Evolutionary conservation across 139 green algal genomes (phyloP).

Genomic region (Tetraselmis striata): DNA sequence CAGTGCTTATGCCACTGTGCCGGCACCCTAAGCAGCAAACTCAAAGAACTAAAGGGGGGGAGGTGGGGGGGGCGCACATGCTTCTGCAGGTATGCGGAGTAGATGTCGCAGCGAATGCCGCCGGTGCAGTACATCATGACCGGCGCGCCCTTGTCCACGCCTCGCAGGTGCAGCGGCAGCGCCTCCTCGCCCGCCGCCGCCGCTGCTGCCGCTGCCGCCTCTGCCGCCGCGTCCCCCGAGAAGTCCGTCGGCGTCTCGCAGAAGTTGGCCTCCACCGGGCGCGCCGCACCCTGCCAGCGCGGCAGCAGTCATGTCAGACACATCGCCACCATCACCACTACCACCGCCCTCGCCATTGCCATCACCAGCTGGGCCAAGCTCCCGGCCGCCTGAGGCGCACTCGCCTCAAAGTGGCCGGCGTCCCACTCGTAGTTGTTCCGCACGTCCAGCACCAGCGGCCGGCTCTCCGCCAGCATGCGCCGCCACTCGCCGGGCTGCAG

Average conservation of each 20-base stretch:
- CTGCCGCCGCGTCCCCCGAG: background rate
- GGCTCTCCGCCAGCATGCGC: background rate
- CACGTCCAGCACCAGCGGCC: constrained; percentile 86
- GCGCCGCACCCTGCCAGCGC: background rate
- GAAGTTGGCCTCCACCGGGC: constrained; percentile 65
- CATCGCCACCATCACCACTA: no score
- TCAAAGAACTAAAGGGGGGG: no score
- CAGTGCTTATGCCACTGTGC: no score
- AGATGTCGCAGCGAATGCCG: constrained; percentile 55
- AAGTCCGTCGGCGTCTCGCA: constrained; percentile 69
- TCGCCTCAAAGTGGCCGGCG: constrained; percentile 84
- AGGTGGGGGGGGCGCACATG: background rate
- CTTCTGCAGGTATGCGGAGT: constrained; percentile 35
- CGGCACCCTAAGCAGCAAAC: no score
- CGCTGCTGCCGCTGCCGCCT: background rate
- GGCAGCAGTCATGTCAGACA: no score
- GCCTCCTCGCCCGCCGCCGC: background rate
- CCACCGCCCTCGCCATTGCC: no score
- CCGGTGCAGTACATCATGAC: constrained; percentile 75
- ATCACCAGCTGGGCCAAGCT: no score
- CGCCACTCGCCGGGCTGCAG: background rate
- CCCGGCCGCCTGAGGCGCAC: no score
- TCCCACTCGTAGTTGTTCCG: constrained; percentile 98
- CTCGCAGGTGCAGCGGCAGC: constrained; percentile 52
- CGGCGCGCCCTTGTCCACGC: constrained; percentile 48